Evolutionary conservation across 2,329 filamentous ascomycete genomes (phyloP).

Genomic region (Iodosphaeria phyllophila): DNA sequence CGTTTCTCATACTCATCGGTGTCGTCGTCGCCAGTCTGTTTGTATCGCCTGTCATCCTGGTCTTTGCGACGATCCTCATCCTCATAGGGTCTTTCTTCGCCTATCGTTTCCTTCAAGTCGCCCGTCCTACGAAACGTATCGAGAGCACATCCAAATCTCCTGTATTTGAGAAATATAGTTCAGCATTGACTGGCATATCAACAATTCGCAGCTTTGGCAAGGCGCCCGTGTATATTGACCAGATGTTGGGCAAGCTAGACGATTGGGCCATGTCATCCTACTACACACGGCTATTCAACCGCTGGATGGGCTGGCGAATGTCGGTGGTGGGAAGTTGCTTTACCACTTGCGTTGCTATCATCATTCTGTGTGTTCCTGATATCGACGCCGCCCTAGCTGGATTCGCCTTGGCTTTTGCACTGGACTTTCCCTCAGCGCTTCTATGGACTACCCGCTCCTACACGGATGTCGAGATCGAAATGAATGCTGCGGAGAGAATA

Average conservation of each 20-base stretch:
- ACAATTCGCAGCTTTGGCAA: constrained; percentile 65
- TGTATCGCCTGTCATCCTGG: constrained; percentile 47
- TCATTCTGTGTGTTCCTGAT: constrained; percentile 40
- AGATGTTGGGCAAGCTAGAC: constrained; percentile 54
- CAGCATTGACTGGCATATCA: constrained; percentile 50
- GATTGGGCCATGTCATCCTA: constrained; percentile 45
- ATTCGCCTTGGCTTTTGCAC: constrained; percentile 55
- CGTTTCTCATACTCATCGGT: constrained; percentile 42
- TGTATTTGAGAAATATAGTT: constrained; percentile 64
- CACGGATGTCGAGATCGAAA: constrained; percentile 54
- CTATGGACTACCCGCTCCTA: constrained; percentile 45
- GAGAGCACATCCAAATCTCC: constrained; percentile 64
- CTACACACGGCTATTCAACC: constrained; percentile 54
- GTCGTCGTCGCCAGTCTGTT: constrained; percentile 49
- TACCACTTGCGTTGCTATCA: constrained; percentile 40
- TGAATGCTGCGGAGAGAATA: constrained; percentile 63
- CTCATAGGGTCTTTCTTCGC: constrained; percentile 38
- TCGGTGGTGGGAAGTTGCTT: constrained; percentile 50
- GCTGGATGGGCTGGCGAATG: constrained; percentile 63
- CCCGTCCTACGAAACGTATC: constrained; percentile 57
- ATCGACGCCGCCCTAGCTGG: constrained; percentile 56
- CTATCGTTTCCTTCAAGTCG: constrained; percentile 45
- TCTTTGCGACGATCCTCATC: constrained; percentile 40
- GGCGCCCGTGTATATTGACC: constrained; percentile 41
- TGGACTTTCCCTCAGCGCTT: constrained; percentile 47